Evolutionary conservation across 2,329 filamentous ascomycete species (phyloP).

Genomic region (Thielaviopsis euricoi): DNA sequence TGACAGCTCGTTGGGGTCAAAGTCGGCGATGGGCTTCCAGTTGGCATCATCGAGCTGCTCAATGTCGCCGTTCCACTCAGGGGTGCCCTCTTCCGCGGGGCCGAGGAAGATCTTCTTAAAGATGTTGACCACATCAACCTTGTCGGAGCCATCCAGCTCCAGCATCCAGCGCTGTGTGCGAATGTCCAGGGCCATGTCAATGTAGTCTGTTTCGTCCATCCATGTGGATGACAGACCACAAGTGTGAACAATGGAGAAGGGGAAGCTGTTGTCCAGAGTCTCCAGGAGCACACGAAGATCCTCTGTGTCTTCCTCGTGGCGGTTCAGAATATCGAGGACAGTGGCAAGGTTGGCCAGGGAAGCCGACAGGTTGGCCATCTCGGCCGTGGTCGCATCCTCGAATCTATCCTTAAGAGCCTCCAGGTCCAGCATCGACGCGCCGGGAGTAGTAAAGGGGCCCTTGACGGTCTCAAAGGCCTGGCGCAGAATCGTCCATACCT

Average conservation of each 20-base stretch:
- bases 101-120: slow-evolving; percentile 19
- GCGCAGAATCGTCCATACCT: slow-evolving; percentile 12
- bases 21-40: slow-evolving; percentile 10
- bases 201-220: slow-evolving; percentile 13
- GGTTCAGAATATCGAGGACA: slow-evolving; percentile 17
- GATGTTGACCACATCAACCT: slow-evolving; percentile 14
- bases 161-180: slow-evolving; percentile 22
- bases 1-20: slow-evolving; percentile 7
- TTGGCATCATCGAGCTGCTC: slow-evolving; percentile 3
- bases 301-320: slow-evolving; percentile 11
- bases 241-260: slow-evolving; percentile 16
- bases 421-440: slow-evolving; percentile 18
- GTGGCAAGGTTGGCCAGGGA: slow-evolving; percentile 22
- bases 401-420: slow-evolving; percentile 9
- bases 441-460: slow-evolving; percentile 16
- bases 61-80: slow-evolving; percentile 14
- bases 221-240: slow-evolving; percentile 11
- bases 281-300: slow-evolving; percentile 18
- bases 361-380: slow-evolving; percentile 13
- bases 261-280: slow-evolving; percentile 19
- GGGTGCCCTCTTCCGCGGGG: slow-evolving; percentile 16
- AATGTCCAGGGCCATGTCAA: slow-evolving; percentile 20
- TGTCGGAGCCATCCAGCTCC: slow-evolving; percentile 11
- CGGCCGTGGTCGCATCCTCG: neutral
- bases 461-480: slow-evolving; percentile 16